These are phyloP conservation scores for Blastobotrys petasosporus DNA, from an alignment of 1,139 yeast species.

Conservation along the genomic window DNA sequence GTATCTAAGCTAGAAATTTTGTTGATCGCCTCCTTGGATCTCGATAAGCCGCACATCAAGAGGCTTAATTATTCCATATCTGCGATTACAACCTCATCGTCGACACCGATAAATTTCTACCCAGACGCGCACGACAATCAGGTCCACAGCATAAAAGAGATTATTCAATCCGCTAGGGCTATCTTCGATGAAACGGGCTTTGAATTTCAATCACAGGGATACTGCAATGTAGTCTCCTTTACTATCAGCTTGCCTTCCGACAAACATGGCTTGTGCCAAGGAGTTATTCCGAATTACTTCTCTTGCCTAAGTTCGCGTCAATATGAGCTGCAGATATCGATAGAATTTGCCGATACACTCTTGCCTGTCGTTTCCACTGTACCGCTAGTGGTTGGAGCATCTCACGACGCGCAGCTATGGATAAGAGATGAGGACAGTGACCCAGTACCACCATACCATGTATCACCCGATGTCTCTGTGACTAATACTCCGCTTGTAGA, in stretches of 20 bases:
- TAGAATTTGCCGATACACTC: not conserved
- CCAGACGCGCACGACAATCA: slow-evolving; percentile 1
- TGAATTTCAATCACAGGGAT: not conserved
- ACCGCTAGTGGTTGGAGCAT: slow-evolving; percentile 2
- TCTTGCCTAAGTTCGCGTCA: slow-evolving; percentile 25
- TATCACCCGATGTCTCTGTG: too few relatives aligned
- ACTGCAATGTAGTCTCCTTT: not conserved
- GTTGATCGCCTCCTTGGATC: too few relatives aligned
- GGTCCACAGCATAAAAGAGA: slow-evolving; percentile 5
- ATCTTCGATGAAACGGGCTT: not conserved
- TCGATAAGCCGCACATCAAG: too few relatives aligned
- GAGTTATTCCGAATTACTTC: slow-evolving; percentile 21
- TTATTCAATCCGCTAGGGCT: not conserved
- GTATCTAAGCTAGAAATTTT: not conserved
- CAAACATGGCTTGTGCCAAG: slow-evolving; percentile 5
- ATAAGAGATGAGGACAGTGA: slow-evolving; percentile 5
- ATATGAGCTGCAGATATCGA: slow-evolving; percentile 15
- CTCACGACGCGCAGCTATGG: slow-evolving; percentile 1
- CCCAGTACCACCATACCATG: slow-evolving; percentile 6
- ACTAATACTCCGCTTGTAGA: too few relatives aligned
- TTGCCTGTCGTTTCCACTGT: not conserved
- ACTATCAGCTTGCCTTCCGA: slow-evolving; percentile 12
- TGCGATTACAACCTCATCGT: too few relatives aligned
- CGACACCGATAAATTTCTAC: not conserved
- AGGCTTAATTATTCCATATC: too few relatives aligned